Percentiles rank a stretch among this genome's conserved stretches.
These are phyloP conservation scores for Ophiocordyceps camponoti-saundersi DNA, from an alignment of 2,329 filamentous ascomycete species.

Conservation along the genomic window DNA sequence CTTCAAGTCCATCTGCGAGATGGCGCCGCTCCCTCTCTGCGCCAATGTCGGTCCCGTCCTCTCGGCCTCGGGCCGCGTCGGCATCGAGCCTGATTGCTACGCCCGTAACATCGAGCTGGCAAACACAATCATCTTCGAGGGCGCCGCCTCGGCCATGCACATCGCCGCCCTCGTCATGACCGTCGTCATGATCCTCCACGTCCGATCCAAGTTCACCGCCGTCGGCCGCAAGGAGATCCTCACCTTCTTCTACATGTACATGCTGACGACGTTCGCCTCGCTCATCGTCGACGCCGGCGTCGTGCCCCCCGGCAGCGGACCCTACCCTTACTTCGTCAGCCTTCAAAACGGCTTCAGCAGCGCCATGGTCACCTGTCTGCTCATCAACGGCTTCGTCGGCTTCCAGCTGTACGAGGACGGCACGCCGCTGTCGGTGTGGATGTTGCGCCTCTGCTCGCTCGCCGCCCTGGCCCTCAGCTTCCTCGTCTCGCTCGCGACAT, in stretches of 20 bases:
- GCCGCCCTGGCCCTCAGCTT: slow-evolving; percentile 77
- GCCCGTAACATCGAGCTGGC: slow-evolving; percentile 88
- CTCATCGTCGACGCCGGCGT: slow-evolving; percentile 88
- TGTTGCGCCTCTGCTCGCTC: slow-evolving; percentile 62
- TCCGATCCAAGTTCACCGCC: slow-evolving; percentile 93
- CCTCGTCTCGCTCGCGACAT: slow-evolving; percentile 76
- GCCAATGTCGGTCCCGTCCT: slow-evolving; percentile 64
- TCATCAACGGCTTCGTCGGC: slow-evolving; percentile 96
- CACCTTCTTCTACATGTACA: slow-evolving; percentile 94
- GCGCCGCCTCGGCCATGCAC: slow-evolving; percentile 79
- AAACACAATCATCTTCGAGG: slow-evolving; percentile 97
- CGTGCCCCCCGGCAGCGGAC: slow-evolving; percentile 60
- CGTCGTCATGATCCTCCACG: slow-evolving; percentile 91
- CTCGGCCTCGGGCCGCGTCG: slow-evolving; percentile 47
- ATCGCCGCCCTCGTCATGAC: slow-evolving; percentile 86
- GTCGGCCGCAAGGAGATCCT: slow-evolving; percentile 64
- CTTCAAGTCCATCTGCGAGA: slow-evolving; percentile 73
- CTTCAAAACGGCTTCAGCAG: slow-evolving; percentile 73
- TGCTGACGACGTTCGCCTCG: slow-evolving; percentile 75
- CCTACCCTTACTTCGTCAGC: slow-evolving; percentile 84
- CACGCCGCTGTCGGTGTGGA: slow-evolving; percentile 84
- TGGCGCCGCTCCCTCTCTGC: slow-evolving; percentile 75
- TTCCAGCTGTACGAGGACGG: slow-evolving; percentile 98
- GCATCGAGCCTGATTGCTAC: slow-evolving; percentile 83
- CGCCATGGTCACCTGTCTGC: slow-evolving; percentile 69